Conservation (phyloP, 345 rosid species). For the Populus euphratica region DNA sequence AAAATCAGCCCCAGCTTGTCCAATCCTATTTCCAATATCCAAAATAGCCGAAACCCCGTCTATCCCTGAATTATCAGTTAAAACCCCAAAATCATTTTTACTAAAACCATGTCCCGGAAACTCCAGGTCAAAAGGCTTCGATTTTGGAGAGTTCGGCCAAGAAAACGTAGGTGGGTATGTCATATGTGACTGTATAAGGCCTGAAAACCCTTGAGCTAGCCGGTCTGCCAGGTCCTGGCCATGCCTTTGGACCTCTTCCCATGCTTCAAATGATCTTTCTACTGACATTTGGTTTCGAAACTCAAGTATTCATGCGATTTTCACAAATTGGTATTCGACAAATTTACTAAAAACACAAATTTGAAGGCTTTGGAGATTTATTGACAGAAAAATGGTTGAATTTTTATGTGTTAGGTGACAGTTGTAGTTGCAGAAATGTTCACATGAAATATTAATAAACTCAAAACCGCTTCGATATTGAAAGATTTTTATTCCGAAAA, state of each 20-base stretch:
- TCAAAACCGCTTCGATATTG: not conserved
- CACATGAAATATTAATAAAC: not conserved
- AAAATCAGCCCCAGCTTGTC: constrained; percentile 85
- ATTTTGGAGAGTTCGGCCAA: constrained; percentile 58
- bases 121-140: constrained; percentile 71
- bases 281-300: constrained; percentile 52
- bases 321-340: constrained; percentile 7
- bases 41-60: constrained; percentile 70
- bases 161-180: constrained; percentile 56
- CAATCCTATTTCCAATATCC: constrained; percentile 71
- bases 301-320: constrained; percentile 7
- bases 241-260: constrained; percentile 97
- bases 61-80: constrained; percentile 40
- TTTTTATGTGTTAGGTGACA: not conserved
- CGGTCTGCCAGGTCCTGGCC: constrained; percentile 90
- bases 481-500: too few relatives aligned
- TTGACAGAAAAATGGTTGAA: not conserved
- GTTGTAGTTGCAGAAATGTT: not conserved
- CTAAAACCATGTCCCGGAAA: constrained; percentile 48
- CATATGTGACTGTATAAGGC: constrained; percentile 69
- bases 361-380: not conserved
- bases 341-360: not conserved
- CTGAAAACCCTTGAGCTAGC: constrained; percentile 82
- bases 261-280: constrained; percentile 86
- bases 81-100: constrained; percentile 40